Conservation (phyloP, 257 asterid species). For the Lantana camara region DNA sequence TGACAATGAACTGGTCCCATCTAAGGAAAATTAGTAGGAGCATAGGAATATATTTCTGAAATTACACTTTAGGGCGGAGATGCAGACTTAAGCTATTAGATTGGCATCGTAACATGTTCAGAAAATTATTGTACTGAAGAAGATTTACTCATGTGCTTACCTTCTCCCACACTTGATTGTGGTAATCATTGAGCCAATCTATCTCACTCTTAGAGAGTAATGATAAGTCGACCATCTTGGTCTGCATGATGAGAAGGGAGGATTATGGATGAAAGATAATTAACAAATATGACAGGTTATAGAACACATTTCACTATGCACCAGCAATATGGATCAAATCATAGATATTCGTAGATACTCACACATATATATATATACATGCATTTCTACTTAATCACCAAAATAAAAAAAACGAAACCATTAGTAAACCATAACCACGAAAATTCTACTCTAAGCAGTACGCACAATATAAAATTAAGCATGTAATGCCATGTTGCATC, state of each 20-base stretch:
- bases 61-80: no score
- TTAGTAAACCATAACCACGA: background rate
- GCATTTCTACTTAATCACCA: background rate
- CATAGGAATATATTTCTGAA: no score
- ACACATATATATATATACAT: background rate
- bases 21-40: no score
- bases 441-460: no score
- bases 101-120: constrained; percentile 3
- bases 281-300: background rate
- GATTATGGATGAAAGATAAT: constrained; percentile 3
- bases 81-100: constrained; percentile 13
- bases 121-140: background rate
- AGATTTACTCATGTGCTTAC: constrained; percentile 35
- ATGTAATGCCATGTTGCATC: background rate
- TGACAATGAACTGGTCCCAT: no score
- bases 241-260: constrained; percentile 41
- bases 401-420: background rate
- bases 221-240: constrained; percentile 65
- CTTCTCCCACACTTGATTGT: constrained; percentile 92
- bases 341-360: no score
- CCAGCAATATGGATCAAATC: background rate
- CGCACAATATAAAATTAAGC: background rate
- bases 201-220: constrained; percentile 69
- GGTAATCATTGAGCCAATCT: constrained; percentile 91
- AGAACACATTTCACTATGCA: constrained; percentile 8